Base-by-base conservation (phyloP, 139 green algal genomes). In the Tetratostichococcus sp. region DNA sequence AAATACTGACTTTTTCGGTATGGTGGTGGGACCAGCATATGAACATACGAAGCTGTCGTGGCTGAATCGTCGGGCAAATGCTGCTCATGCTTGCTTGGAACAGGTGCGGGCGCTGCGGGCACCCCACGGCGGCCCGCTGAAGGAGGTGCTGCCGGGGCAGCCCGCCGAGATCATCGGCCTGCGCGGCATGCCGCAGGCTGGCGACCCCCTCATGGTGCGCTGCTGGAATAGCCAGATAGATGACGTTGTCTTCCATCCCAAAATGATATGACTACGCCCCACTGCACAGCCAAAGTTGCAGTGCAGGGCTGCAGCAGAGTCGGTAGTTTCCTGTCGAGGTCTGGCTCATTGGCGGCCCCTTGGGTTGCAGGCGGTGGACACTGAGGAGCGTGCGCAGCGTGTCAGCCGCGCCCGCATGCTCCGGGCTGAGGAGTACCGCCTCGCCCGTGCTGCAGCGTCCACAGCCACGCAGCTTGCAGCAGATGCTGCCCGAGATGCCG, bases 131-230 rank as follows among this genome's bases (percentile, higher is more conserved):
- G 25, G 1, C 0, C 42, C 23, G n/a, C 75, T 78, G 30, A 68
- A 69, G 71, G 59, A 72, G 43, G 87, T 85, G 42, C 73, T 75
- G 34, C 91, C 94, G 0, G 88, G 89, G 1, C 86, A 90, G 50
- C 86, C 88, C 3, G 88, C 76, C 1, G 83, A 93, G 74, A 76
- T 92, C 34, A 57, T 62, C 4, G 92, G 93, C 0, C 84, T 97
- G 35, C 77, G 81, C 35, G 89, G 87, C 25, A 73, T 97, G 67
- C 94, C 94, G 0, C 72, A 88, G 34, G 90, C 94, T 19, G 94
- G 94, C 0, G 94, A 98, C 74, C 79, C 89, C 69, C 66, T 98
- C 26, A 66, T 88, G 75, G 86, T 92, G 16, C 32, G 77, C 30
- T 31, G 43, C 34, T 75, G 34, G 77, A 28, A 50, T 21, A 50